A percentile compares a stretch with the other conserved stretches of the same genome.
These are phyloP conservation scores for Staphylotrichum tortipilum DNA, from an alignment of 495 filamentous ascomycete species.

Conservation along the genomic window DNA sequence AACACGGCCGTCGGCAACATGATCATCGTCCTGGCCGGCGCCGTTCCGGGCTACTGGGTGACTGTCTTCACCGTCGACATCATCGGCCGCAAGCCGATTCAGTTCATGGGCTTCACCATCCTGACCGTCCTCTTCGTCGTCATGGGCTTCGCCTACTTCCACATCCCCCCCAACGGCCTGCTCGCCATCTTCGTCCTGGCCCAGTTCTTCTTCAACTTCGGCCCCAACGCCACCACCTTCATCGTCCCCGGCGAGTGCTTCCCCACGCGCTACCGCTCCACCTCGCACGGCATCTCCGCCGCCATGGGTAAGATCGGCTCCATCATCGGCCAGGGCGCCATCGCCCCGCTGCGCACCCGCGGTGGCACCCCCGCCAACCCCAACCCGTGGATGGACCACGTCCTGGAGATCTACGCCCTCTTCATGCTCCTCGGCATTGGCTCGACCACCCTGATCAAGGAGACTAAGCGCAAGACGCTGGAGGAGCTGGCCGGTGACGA, in stretches of 20 bases:
- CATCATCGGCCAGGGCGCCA: conserved; percentile 48
- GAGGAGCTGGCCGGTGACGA: conserved; percentile 50
- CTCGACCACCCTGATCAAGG: conserved; percentile 58
- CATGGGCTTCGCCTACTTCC: conserved; percentile 61
- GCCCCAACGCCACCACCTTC: conserved; percentile 84
- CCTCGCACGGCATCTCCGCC: conserved; percentile 77
- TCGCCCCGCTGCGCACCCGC: conserved; percentile 41
- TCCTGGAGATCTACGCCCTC: conserved; percentile 70
- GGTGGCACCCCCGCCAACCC: conserved; percentile 33
- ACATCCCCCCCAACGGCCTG: conserved; percentile 42
- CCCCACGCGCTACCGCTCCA: conserved; percentile 77
- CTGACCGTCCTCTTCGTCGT: conserved; percentile 63
- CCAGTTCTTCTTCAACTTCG: conserved; percentile 64
- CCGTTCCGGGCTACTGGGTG: conserved; percentile 72
- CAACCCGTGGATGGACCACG: conserved; percentile 66
- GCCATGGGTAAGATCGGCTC: conserved; percentile 53
- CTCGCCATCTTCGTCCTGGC: conserved; percentile 70
- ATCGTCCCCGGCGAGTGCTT: conserved; percentile 86
- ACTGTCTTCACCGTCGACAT: conserved; percentile 61
- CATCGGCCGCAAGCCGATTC: conserved; percentile 71
- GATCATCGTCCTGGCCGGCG: conserved; percentile 64
- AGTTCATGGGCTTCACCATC: conserved; percentile 65
- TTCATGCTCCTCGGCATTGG: conserved; percentile 70
- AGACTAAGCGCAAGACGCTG: conserved; percentile 66
- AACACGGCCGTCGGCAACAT: conserved; percentile 66